Base-by-base conservation (phyloP, 352 stramenopile species). In the Phytopythium aichiense region DNA sequence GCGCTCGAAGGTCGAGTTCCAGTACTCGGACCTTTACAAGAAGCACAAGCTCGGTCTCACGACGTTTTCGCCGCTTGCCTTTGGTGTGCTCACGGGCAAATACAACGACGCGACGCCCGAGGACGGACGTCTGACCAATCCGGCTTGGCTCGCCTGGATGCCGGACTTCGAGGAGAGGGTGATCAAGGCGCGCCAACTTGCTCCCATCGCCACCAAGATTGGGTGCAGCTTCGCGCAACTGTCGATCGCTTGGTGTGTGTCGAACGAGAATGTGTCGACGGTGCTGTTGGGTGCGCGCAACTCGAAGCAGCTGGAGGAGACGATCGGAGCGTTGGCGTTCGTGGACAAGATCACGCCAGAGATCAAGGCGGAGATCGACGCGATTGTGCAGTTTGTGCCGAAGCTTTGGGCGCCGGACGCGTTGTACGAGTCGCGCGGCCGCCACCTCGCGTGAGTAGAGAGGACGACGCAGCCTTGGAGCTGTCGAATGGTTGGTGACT, bases 261-360 rank as follows among this genome's bases (percentile, higher is more conserved):
- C 55, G 20, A 84, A 72, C 15, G 73, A 74, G 30, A 70, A 70
- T 46, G 62, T 73, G 16, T 84, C 79, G 23, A 53, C 60, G 25
- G 63, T 69, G 8, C 57, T 65, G 9, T 25, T 69, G 8, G 63
- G 63, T 28, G 63, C 57, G 6, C 59, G 63, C 7, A 43, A 56
- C n/a, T 49, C 49, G 16, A 20, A 25, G 9, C 63, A 61, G 51
- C 31, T 64, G 23, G 63, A 64, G n/a, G 50, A 64, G 25, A 61
- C 61, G 28, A 40, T 68, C 7, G 48, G 61, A 30, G 63, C 56
- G 15, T 9, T 68, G 0, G 50, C 40, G 1, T 58, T 68, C 20
- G 51, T 58, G 57, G 57, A 56, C 8, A 80, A 79, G 66, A 25
- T 91, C 16, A 85, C 80, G 2, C 74, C 80, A 2, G 69, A 79